Evolutionary conservation across 1,284 basidiomycete species (phyloP), one percentile per base, ranked within the genome.

Genomic region (Chondrostereum purpureum): DNA sequence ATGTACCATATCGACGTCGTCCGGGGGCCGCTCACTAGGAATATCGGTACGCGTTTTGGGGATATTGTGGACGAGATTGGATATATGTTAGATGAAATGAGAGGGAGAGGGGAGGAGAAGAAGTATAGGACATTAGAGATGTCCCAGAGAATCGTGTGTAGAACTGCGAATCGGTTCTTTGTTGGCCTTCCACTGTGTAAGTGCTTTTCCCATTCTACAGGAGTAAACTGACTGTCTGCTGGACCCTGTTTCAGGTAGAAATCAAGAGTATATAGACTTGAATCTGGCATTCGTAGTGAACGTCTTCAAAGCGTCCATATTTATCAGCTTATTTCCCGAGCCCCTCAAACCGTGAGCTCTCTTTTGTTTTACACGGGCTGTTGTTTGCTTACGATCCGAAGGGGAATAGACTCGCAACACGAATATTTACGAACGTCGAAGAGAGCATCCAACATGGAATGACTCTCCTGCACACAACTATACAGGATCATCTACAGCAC

Each of bases 111-210:
- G n/a, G n/a, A n/a, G n/a, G n/a, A n/a, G n/a, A n/a, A n/a, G n/a
- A n/a, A n/a, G n/a, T n/a, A n/a, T n/a, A n/a, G n/a, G n/a, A n/a
- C n/a, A n/a, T n/a, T n/a, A n/a, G 33, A 57, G 50, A 50, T 45
- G 31, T 53, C 54, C 33, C 42, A 47, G 2, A 41, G 41, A 4
- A 55, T 61, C 34, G 61, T 67, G 44, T 64, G 63, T 51, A 64
- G 68, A 51, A 56, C 58, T 44, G 67, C 60, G 43, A 73, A 66
- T 46, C 67, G 72, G 22, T 48, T 67, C 24, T 73, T 74, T 45
- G 68, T 75, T n/a, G 71, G 73, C 5, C 42, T 62, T 10, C 64
- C 66, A 5, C 38, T 67, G 22, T 72, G 72, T 73, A 53, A 48
- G 59, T 59, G 43, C 33, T 39, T 6, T n/a, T 51, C 17, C 22